Base-by-base conservation (phyloP, 1,284 basidiomycete species). In the Apiotrichum sp. region DNA sequence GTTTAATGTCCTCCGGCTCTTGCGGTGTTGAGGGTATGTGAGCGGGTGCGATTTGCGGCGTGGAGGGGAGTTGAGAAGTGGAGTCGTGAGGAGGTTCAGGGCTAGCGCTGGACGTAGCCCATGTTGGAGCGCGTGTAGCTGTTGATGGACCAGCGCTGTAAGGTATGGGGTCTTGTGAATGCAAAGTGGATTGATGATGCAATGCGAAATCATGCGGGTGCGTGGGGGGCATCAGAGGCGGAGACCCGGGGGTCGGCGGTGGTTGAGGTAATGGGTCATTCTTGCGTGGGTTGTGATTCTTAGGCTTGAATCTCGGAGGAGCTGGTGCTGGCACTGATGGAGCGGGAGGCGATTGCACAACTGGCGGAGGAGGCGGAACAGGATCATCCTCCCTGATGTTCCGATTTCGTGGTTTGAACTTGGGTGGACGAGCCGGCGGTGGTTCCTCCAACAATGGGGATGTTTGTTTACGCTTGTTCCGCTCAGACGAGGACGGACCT, bases 401-500 rank as follows among this genome's bases (percentile, higher is more conserved):
- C 35, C 39, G 47, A n/a, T 48, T 48, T 8, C 47, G n/a, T 22
- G 47, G 47, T 14, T 38, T 48, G 36, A 48, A 48, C 35, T 48
- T 48, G 6, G 36, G 47, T 22, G 34, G 47, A 16, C 22, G 7
- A 9, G 47, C 36, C 11, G 36, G 39, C 3, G 32, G 31, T 13
- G 48, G 48, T n/a, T 9, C 14, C 36, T 10, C 8, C 36, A 9
- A 38, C 36, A 38, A 38, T 9, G 36, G 14, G 36, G 36, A 38
- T 14, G 10, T 9, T 38, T 38, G 36, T 38, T 29, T 29, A 3
- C 29, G 29, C 29, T 29, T 29, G 29, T 29, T 29, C 29, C 29
- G 29, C 29, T 29, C 29, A 29, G 29, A 29, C 29, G 29, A 29
- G 29, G 29, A 29, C 29, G 29, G 29, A 29, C 29, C 36, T 38